Conservation (phyloP, 2,329 filamentous ascomycete species). For the Nectriaceae sp. region DNA sequence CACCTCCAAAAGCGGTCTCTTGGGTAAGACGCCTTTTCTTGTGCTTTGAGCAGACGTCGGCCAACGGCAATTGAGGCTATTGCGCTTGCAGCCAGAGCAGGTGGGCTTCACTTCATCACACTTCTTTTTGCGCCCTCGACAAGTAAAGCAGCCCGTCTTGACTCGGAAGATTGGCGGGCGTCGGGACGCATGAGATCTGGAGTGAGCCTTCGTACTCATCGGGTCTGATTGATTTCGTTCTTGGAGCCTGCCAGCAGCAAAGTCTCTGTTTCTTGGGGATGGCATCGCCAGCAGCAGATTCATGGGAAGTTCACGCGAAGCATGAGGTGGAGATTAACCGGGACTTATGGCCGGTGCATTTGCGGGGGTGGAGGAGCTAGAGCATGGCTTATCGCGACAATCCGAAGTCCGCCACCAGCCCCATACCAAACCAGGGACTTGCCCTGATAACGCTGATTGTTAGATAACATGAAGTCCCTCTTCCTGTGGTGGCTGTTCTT, state of each 20-base stretch:
- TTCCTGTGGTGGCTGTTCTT: background rate
- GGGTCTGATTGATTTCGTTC: background rate
- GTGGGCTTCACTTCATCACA: conserved; percentile 40
- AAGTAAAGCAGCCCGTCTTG: conserved; percentile 38
- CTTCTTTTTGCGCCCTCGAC: conserved; percentile 44
- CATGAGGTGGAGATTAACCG: background rate
- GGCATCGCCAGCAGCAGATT: background rate
- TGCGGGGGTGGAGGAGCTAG: background rate
- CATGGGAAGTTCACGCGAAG: background rate
- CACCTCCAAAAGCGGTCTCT: background rate
- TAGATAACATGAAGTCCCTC: background rate
- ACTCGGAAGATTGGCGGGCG: conserved; percentile 10
- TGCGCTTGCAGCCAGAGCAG: conserved; percentile 34
- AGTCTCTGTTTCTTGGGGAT: background rate
- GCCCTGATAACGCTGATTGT: background rate
- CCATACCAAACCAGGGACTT: background rate
- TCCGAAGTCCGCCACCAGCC: background rate
- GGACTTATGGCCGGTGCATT: background rate
- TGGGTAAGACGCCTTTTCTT: background rate
- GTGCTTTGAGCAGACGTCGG: background rate
- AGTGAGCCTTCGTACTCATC: background rate
- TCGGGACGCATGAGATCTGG: background rate
- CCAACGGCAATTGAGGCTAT: conserved; percentile 23
- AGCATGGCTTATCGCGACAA: background rate
- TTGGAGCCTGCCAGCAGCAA: background rate